Conservation (phyloP, 495 filamentous ascomycete species). For the Pyrenopolyporus hunteri region DNA sequence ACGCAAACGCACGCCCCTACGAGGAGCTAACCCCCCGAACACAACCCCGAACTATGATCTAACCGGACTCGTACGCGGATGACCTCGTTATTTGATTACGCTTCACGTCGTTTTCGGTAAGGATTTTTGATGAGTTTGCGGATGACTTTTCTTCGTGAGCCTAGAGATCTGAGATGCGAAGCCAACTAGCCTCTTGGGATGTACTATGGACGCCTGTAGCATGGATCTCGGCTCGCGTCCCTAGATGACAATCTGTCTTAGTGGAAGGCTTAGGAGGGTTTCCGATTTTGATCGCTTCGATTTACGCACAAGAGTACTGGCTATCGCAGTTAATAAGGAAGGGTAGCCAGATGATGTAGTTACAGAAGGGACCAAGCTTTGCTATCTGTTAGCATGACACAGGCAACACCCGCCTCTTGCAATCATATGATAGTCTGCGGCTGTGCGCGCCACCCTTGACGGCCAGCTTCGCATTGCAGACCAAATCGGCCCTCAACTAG, state of each 20-base stretch:
- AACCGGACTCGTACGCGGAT: slow-evolving; percentile 9
- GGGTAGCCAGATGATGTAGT: slow-evolving; percentile 14
- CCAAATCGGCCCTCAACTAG: not conserved
- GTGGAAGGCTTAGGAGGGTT: slow-evolving; percentile 7
- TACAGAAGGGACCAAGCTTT: slow-evolving; percentile 13
- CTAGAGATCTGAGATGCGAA: not conserved
- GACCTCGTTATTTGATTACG: not conserved
- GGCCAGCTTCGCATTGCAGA: slow-evolving; percentile 1
- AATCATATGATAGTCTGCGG: slow-evolving; percentile 3
- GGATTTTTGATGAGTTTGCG: slow-evolving; percentile 5
- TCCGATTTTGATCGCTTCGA: slow-evolving; percentile 10
- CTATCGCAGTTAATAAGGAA: not conserved
- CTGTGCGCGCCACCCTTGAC: not conserved
- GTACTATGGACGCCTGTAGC: not conserved
- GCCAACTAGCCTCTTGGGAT: slow-evolving; percentile 4
- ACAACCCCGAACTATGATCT: slow-evolving; percentile 54
- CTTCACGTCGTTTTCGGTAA: slow-evolving; percentile 1
- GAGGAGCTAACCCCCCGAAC: slow-evolving; percentile 54
- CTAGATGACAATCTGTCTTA: slow-evolving; percentile 8
- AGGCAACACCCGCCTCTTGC: not conserved
- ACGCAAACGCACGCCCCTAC: slow-evolving; percentile 51
- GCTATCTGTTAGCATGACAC: slow-evolving; percentile 10
- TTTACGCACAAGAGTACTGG: slow-evolving; percentile 4
- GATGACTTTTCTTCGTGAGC: slow-evolving; percentile 1
- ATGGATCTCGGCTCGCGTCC: not conserved